phyloP scores from a whole-genome alignment of 176 grass and related monocot genomes.

The Hordeum vulgare region MorexV3_pseudomolecules_assembly NC_058521.1:51550120-51550619 shows the following conservation, averaged over 20 bases:
- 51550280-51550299: constrained; percentile 61
- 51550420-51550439: constrained; percentile 72
- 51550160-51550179: constrained; percentile 31
- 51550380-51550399: constrained; percentile 79
- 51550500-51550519: constrained; percentile 99
- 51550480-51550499: constrained; percentile 84
- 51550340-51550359: constrained; percentile 13
- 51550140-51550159: constrained; percentile 23
- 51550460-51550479: constrained; percentile 80
- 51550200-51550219: background rate
- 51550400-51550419: constrained; percentile 87
- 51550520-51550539: constrained; percentile 94
- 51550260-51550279: constrained; percentile 75
- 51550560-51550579: background rate
- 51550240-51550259: constrained; percentile 75
- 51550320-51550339: constrained; percentile 2
- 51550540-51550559: constrained; percentile 27
- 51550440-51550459: constrained; percentile 72
- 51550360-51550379: constrained; percentile 94
- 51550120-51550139: constrained; percentile 2
- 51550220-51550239: constrained; percentile 22
- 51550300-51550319: background rate
- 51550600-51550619: background rate
- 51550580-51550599: background rate
- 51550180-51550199: constrained; percentile 30